These are phyloP conservation scores for Corrigiola litoralis DNA, from an alignment of 179 eudicot species.

Conservation along the genomic window DNA sequence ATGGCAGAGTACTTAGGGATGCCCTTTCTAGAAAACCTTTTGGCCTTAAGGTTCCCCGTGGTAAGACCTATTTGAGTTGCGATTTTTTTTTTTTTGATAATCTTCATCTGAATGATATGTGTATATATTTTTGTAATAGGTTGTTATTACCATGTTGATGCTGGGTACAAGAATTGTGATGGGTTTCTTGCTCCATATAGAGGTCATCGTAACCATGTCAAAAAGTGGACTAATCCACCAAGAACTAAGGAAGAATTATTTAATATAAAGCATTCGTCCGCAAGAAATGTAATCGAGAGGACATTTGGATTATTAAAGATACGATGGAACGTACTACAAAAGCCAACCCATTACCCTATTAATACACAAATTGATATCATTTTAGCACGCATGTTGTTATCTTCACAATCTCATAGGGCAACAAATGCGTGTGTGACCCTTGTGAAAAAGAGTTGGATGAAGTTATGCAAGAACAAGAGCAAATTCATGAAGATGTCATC, in stretches of 20 bases:
- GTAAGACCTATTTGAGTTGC: no score
- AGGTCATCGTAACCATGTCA: conserved; percentile 4
- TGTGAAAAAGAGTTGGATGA: neutral
- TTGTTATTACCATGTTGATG: conserved; percentile 16
- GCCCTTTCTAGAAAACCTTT: conserved; percentile 1
- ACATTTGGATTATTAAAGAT: conserved; percentile 7
- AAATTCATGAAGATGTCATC: neutral
- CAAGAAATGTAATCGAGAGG: conserved; percentile 12
- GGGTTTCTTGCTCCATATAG: conserved; percentile 18
- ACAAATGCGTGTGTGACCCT: conserved; percentile 10
- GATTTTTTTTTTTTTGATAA: no score
- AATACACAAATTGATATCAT: neutral
- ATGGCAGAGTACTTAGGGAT: conserved; percentile 2
- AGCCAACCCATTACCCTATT: neutral
- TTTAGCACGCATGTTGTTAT: conserved; percentile 7
- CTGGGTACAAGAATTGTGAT: conserved; percentile 10
- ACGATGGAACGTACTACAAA: neutral
- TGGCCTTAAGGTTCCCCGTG: neutral
- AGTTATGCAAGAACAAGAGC: neutral
- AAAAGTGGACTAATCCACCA: conserved; percentile 15
- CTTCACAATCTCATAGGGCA: conserved; percentile 11
- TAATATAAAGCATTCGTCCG: conserved; percentile 9
- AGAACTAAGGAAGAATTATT: conserved; percentile 9
- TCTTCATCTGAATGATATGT: neutral
- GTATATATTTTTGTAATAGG: neutral